phyloP scores from a whole-genome alignment of 495 filamentous ascomycete species.

The Penicillium subrubescens region DNA sequence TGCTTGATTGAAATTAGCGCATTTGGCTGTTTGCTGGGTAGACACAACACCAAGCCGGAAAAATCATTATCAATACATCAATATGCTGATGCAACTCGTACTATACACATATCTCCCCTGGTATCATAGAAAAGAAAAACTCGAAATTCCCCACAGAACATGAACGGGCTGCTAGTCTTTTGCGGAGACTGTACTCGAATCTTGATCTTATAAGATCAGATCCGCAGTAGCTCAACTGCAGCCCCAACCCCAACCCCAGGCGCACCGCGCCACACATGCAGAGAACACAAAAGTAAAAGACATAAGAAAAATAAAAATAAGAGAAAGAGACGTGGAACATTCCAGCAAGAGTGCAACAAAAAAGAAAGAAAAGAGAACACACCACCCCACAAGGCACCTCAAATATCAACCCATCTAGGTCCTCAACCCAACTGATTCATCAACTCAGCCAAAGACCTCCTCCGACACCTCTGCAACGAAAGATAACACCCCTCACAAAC shows the following conservation, averaged over 20 bases:
- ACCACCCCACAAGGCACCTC: not conserved
- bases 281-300: constrained; percentile 6
- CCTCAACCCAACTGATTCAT: constrained; percentile 25
- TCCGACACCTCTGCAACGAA: constrained; percentile 37
- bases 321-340: not conserved
- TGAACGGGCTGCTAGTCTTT: too few species aligned
- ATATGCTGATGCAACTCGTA: constrained; percentile 23
- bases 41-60: constrained; percentile 6
- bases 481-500: constrained; percentile 47
- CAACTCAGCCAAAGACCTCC: constrained; percentile 40
- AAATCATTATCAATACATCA: constrained; percentile 9
- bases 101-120: constrained; percentile 30
- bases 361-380: not conserved
- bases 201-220: not conserved
- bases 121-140: constrained; percentile 28
- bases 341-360: not conserved
- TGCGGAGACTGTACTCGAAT: not conserved
- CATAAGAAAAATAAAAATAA: constrained; percentile 7
- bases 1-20: not conserved
- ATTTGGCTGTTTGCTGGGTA: not conserved
- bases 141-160: not conserved
- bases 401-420: not conserved
- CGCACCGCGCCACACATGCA: constrained; percentile 21
- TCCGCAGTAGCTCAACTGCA: not conserved
- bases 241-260: not conserved